These are phyloP conservation scores for Lipomyces lipofer DNA, from an alignment of 805 yeast species.

Conservation along the genomic window DNA sequence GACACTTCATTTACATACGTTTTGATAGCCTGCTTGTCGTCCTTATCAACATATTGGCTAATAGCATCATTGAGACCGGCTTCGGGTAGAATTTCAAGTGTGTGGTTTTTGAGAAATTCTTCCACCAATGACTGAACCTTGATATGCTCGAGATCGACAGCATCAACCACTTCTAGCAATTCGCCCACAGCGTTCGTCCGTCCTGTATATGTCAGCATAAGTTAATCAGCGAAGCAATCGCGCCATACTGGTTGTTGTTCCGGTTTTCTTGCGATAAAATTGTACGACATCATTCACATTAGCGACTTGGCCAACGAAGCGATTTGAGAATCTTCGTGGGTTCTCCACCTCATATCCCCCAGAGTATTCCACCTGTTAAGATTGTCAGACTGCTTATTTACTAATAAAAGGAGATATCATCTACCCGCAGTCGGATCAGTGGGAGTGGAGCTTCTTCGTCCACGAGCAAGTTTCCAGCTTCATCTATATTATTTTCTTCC, in stretches of 20 bases:
- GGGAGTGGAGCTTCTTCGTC: conserved; percentile 68
- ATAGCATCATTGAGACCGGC: conserved; percentile 73
- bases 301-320: conserved; percentile 88
- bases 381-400: neutral
- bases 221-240: neutral
- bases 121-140: conserved; percentile 65
- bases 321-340: conserved; percentile 81
- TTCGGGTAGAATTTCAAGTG: conserved; percentile 70
- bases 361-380: conserved; percentile 56
- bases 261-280: conserved; percentile 56
- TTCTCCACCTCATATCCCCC: conserved; percentile 93
- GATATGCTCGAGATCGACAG: conserved; percentile 44
- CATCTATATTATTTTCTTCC: conserved; percentile 39
- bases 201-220: conserved; percentile 12
- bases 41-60: conserved; percentile 71
- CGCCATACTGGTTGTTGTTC: conserved; percentile 23
- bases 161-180: conserved; percentile 28
- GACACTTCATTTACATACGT: conserved; percentile 57
- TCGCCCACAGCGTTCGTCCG: conserved; percentile 14
- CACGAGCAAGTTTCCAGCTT: conserved; percentile 34
- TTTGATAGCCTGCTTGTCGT: conserved; percentile 71
- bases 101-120: conserved; percentile 60
- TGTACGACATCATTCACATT: conserved; percentile 84
- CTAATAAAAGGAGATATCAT: too few relatives aligned
- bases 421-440: conserved; percentile 68